Conservation (phyloP, 352 stramenopile species). For the Phytophthora lateralis region DNA sequence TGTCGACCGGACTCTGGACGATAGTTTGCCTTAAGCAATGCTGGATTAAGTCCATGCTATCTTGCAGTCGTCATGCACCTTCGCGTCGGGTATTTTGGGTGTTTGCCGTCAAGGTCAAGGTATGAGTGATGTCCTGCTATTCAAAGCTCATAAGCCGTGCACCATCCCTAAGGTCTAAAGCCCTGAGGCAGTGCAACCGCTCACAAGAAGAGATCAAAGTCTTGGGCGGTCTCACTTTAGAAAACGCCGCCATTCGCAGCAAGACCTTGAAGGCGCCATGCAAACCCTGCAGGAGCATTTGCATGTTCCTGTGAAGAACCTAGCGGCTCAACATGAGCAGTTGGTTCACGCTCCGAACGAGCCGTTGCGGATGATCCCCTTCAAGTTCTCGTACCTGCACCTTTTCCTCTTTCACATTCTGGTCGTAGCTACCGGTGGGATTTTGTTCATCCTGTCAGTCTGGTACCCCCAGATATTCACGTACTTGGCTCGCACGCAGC, state of each 20-base stretch:
- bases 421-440: slow-evolving; percentile 29
- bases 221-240: slow-evolving; percentile 8
- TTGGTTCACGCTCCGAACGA: slow-evolving; percentile 59
- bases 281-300: slow-evolving; percentile 23
- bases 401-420: slow-evolving; percentile 44
- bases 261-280: slow-evolving; percentile 4
- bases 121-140: neutral
- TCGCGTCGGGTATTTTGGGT: neutral
- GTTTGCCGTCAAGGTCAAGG: neutral
- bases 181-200: neutral
- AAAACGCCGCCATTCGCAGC: neutral
- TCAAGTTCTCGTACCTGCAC: slow-evolving; percentile 47
- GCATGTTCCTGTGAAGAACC: slow-evolving; percentile 25
- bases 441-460: slow-evolving; percentile 48
- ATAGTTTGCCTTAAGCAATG: no score
- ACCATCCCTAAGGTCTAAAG: neutral
- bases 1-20: neutral
- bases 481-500: slow-evolving; percentile 42
- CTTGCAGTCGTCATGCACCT: neutral
- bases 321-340: slow-evolving; percentile 19
- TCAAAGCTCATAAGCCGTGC: slow-evolving; percentile 2
- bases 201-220: neutral
- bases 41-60: neutral
- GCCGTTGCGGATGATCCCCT: slow-evolving; percentile 46
- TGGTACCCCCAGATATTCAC: slow-evolving; percentile 80